phyloP scores from a whole-genome alignment of 176 grass and related monocot species.

The Typha latifolia region DNA sequence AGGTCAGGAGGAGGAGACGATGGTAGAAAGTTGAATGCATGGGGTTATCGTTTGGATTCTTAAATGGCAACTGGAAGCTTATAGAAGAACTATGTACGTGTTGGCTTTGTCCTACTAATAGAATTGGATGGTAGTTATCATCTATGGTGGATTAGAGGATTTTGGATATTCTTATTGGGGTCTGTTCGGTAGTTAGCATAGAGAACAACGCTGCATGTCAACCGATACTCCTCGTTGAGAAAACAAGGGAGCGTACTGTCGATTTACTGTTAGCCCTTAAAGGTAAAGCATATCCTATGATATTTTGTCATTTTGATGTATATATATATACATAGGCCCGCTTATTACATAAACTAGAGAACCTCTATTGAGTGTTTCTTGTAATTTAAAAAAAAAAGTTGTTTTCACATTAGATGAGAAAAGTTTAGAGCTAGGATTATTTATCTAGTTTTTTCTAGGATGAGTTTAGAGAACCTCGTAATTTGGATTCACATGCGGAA shows the following conservation, averaged over 20 bases:
- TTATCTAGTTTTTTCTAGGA: too few relatives aligned
- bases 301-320: too few relatives aligned
- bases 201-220: not conserved
- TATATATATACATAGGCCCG: too few relatives aligned
- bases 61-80: not conserved
- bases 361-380: too few relatives aligned
- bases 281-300: not conserved
- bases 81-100: not conserved
- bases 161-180: not conserved
- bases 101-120: not conserved
- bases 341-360: too few relatives aligned
- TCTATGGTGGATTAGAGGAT: not conserved
- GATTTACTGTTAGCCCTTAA: not conserved
- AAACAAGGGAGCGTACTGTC: not conserved
- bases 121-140: not conserved
- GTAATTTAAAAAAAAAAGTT: too few relatives aligned
- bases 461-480: too few relatives aligned
- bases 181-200: not conserved
- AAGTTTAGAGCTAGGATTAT: too few relatives aligned
- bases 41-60: not conserved
- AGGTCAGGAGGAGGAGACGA: not conserved
- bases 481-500: too few relatives aligned
- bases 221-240: too few relatives aligned
- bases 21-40: conserved; percentile 4
- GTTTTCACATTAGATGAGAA: too few relatives aligned